Evolutionary conservation across 495 filamentous ascomycete genomes (phyloP), one percentile per base, ranked within the genome.

Genomic region (Parmelia sp.): DNA sequence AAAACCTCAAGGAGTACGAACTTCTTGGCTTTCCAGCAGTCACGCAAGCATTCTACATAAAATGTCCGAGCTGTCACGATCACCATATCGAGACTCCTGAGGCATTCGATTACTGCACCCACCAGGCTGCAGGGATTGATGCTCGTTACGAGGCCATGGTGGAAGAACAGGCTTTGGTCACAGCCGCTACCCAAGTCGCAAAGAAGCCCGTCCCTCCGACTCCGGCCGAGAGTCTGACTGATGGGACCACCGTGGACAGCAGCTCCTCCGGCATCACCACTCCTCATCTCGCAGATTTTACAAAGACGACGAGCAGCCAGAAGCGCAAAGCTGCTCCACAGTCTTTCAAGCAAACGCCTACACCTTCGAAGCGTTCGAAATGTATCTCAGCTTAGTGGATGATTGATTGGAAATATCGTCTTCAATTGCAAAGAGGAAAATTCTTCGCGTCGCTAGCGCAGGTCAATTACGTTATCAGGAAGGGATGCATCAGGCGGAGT

Each of bases 1-100:
- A 82, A 10, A 80, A 69, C 44, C 69, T 82, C 15, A 68, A 73
- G 7, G 82, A 84, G 68, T 82, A 76, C 63, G 77, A 85, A 58
- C 67, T 77, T 23, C 72, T 85, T 0, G 76, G 74, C 0, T 83
- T 82, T 58, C 71, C 71, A 0, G 70, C 72, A 0, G 73, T 72
- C 19, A 62, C 58, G 0, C 75, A 80, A 55, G 81, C 80, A 0
- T 84, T 78, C 66, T 85, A 80, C 60, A 75, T 86, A 45, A 74
- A 77, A 44, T 86, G 83, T 64, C 68, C 70, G 12, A 53, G 55
- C 29, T 83, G 81, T 61, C 69, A 67, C 9, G 71, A 76, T 4
- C 72, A 76, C 35, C 78, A 80, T 56, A 45, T 53, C 15, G 65
- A 71, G 14, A 62, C 73, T 39, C 69, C 70, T 0, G 68, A 73